These are phyloP conservation scores for Brassica rapa DNA, from an alignment of 345 rosid genomes.

Conservation along the genomic window DNA sequence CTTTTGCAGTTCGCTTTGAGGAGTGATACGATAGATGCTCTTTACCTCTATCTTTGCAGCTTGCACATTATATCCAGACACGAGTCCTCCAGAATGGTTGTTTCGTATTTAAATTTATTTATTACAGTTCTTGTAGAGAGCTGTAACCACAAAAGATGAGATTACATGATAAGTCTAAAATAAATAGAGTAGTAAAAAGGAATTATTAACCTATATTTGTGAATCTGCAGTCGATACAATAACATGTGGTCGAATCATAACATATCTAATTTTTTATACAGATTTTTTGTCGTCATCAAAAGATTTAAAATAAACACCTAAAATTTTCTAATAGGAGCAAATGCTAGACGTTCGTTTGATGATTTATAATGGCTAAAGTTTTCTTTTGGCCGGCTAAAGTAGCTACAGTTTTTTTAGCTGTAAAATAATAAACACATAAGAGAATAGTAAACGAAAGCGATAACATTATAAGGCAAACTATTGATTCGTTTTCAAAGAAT, in stretches of 20 bases:
- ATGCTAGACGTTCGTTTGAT: neutral
- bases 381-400: neutral
- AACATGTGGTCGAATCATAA: conserved; percentile 25
- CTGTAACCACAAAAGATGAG: conserved; percentile 21
- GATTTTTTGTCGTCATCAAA: neutral
- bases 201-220: conserved; percentile 14
- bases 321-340: neutral
- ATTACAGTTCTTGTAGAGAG: conserved; percentile 1
- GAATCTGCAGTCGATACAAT: neutral
- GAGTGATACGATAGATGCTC: conserved; percentile 16
- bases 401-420: neutral
- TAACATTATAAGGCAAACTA: neutral
- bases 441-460: neutral
- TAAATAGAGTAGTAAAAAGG: conserved; percentile 3
- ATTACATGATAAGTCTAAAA: conserved; percentile 17
- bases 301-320: neutral
- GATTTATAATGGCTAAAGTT: neutral
- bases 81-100: conserved; percentile 24
- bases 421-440: neutral
- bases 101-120: neutral
- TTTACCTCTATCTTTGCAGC: conserved; percentile 12
- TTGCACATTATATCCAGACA: conserved; percentile 25
- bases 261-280: neutral
- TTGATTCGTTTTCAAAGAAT: neutral
- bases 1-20: conserved; percentile 20